Percentiles rank a stretch among this genome's conserved stretches.
Conservation (phyloP, 352 stramenopile genomes). For the Phytophthora multivora region DNA sequence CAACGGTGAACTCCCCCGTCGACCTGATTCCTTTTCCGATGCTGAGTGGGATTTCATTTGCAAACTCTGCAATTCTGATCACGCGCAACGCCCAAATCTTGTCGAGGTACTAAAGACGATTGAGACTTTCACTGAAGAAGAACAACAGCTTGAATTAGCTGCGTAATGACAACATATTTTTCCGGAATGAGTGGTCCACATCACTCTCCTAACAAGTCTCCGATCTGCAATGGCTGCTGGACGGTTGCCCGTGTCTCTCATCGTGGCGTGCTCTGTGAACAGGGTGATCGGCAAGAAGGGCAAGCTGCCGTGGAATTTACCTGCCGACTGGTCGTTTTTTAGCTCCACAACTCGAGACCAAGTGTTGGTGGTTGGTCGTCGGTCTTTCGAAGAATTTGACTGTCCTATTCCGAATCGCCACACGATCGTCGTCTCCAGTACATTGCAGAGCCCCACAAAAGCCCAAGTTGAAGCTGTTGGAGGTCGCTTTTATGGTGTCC, state of each 20-base stretch:
- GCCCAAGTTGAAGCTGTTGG: constrained; percentile 1
- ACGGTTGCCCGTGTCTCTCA: constrained; percentile 56
- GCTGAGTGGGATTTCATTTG: constrained; percentile 16
- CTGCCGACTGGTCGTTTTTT: constrained; percentile 79
- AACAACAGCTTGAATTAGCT: constrained; percentile 1
- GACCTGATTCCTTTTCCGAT: constrained; percentile 12
- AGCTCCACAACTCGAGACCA: constrained; percentile 50
- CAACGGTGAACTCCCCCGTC: background rate
- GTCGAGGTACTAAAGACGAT: constrained; percentile 18
- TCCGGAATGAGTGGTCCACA: too few species aligned
- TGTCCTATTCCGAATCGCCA: constrained; percentile 50
- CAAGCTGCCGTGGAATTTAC: constrained; percentile 61
- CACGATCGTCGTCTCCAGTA: constrained; percentile 60
- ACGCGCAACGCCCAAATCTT: constrained; percentile 7
- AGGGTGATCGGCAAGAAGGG: constrained; percentile 63
- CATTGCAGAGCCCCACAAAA: constrained; percentile 7
- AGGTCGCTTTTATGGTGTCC: constrained; percentile 25
- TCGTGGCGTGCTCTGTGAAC: constrained; percentile 74
- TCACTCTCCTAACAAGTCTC: background rate
- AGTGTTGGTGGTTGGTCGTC: constrained; percentile 67
- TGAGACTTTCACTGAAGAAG: constrained; percentile 2
- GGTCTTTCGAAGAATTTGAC: constrained; percentile 62
- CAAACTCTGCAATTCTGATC: constrained; percentile 9
- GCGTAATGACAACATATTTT: too few species aligned
- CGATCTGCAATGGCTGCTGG: background rate